Conservation (phyloP, 441 rosid genomes). For the Erysimum cheiri region DNA sequence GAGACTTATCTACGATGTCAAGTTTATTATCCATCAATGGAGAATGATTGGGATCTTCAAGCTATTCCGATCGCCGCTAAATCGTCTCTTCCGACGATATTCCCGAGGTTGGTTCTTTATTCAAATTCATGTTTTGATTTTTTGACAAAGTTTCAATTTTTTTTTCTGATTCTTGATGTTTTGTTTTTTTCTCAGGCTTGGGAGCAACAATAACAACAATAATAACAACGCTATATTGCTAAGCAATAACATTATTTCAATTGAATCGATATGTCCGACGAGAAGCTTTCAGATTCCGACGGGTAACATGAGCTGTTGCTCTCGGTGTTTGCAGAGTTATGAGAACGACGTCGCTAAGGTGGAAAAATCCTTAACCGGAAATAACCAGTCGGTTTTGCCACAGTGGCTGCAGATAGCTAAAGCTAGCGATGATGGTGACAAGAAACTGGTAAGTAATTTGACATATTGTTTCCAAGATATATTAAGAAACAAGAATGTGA, state of each 20-base stretch:
- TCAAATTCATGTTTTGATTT: not conserved
- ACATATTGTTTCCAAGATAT: not conserved
- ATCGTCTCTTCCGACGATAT: conserved; percentile 58
- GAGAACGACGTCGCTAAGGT: conserved; percentile 68
- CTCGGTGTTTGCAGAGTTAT: conserved; percentile 65
- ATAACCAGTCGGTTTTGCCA: conserved; percentile 60
- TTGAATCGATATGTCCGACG: conserved; percentile 60
- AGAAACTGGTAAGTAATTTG: conserved; percentile 36
- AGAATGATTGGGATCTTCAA: conserved; percentile 93
- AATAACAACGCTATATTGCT: conserved; percentile 43
- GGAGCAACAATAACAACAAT: conserved; percentile 38
- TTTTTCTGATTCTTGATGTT: not conserved
- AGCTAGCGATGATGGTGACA: conserved; percentile 48
- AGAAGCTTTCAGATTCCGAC: conserved; percentile 51
- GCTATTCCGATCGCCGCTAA: conserved; percentile 81
- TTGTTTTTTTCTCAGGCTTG: conserved; percentile 38
- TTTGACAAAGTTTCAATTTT: not conserved
- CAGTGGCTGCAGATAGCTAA: conserved; percentile 85
- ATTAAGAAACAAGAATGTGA: not conserved
- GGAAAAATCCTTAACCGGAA: conserved; percentile 54
- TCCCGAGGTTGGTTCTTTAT: conserved; percentile 62
- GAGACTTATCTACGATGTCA: conserved; percentile 95
- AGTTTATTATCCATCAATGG: conserved; percentile 90
- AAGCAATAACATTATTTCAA: conserved; percentile 47
- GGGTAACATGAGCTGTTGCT: conserved; percentile 62